Percentiles rank a stretch among this genome's conserved stretches.
phyloP scores from a whole-genome alignment of 805 yeast species.

The Sugiyamaella boreocaroliniensis region DNA sequence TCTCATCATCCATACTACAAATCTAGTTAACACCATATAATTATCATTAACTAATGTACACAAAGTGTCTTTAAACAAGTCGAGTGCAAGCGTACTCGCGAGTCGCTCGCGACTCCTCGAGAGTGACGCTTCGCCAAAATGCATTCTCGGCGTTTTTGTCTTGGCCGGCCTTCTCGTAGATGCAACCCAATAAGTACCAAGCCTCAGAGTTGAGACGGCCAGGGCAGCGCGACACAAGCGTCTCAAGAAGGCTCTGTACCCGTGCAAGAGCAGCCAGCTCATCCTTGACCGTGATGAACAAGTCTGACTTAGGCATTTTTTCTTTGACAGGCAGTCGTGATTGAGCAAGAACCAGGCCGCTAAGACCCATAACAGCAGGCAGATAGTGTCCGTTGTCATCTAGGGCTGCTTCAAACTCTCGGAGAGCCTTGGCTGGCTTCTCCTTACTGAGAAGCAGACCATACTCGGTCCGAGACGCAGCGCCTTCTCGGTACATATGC shows the following conservation, averaged over 20 bases:
- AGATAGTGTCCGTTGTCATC: slow-evolving; percentile 45
- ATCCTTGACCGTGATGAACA: slow-evolving; percentile 52
- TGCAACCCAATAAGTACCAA: slow-evolving; percentile 60
- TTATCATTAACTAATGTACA: not conserved
- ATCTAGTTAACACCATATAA: too few relatives aligned
- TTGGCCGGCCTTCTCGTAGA: slow-evolving; percentile 56
- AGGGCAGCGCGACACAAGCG: slow-evolving; percentile 32
- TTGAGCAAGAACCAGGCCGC: slow-evolving; percentile 13
- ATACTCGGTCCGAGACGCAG: slow-evolving; percentile 44
- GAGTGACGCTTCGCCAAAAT: slow-evolving; percentile 57
- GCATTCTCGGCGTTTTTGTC: slow-evolving; percentile 41
- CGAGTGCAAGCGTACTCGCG: slow-evolving; percentile 29
- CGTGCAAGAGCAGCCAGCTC: slow-evolving; percentile 51
- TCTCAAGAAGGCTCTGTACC: slow-evolving; percentile 35
- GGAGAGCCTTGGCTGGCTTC: slow-evolving; percentile 45
- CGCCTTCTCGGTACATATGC: slow-evolving; percentile 39
- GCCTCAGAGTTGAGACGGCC: slow-evolving; percentile 50
- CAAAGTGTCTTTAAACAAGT: not conserved
- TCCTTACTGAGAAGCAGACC: slow-evolving; percentile 40
- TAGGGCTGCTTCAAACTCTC: slow-evolving; percentile 58
- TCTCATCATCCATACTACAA: not conserved
- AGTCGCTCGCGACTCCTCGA: slow-evolving; percentile 55
- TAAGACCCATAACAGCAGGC: slow-evolving; percentile 42
- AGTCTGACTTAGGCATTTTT: not conserved
- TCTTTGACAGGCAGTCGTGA: slow-evolving; percentile 2